Evolutionary conservation across 805 yeast species (phyloP).

Genomic region (Cyberlindnera euphorbiae): DNA sequence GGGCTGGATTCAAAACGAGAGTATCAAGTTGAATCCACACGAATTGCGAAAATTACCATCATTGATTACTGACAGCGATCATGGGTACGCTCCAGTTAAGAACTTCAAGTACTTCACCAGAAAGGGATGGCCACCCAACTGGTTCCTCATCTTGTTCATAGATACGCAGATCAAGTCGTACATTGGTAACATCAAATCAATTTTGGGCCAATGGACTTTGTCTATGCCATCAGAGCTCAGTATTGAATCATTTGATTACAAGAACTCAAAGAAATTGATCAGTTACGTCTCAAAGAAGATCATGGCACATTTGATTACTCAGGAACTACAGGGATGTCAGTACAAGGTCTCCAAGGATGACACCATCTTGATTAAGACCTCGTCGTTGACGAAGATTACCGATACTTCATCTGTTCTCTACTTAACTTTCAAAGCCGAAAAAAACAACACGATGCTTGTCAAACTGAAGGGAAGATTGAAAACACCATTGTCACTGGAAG

Average conservation of each 20-base stretch:
- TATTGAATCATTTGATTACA: slow-evolving; percentile 23
- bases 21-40: slow-evolving; percentile 42
- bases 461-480: slow-evolving; percentile 31
- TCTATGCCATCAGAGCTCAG: slow-evolving; percentile 7
- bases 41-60: slow-evolving; percentile 35
- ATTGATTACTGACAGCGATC: slow-evolving; percentile 5
- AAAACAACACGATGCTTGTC: slow-evolving; percentile 26
- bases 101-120: slow-evolving; percentile 32
- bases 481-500: slow-evolving; percentile 13
- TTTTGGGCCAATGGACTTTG: slow-evolving; percentile 13
- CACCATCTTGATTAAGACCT: slow-evolving; percentile 30
- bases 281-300: slow-evolving; percentile 17
- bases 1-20: slow-evolving; percentile 63
- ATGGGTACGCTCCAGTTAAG: slow-evolving; percentile 1
- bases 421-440: slow-evolving; percentile 25
- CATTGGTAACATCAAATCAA: slow-evolving; percentile 29
- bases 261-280: slow-evolving; percentile 15
- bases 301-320: slow-evolving; percentile 15
- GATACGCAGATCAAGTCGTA: slow-evolving; percentile 28
- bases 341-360: slow-evolving; percentile 9
- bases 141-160: slow-evolving; percentile 34
- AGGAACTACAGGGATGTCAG: slow-evolving; percentile 10
- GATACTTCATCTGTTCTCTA: slow-evolving; percentile 32
- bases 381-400: slow-evolving; percentile 32
- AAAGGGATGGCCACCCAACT: slow-evolving; percentile 33